These are phyloP conservation scores for Marchantia polymorpha DNA, from an alignment of 225 moss, liverwort and hornwort genomes.

Conservation along the genomic window DNA sequence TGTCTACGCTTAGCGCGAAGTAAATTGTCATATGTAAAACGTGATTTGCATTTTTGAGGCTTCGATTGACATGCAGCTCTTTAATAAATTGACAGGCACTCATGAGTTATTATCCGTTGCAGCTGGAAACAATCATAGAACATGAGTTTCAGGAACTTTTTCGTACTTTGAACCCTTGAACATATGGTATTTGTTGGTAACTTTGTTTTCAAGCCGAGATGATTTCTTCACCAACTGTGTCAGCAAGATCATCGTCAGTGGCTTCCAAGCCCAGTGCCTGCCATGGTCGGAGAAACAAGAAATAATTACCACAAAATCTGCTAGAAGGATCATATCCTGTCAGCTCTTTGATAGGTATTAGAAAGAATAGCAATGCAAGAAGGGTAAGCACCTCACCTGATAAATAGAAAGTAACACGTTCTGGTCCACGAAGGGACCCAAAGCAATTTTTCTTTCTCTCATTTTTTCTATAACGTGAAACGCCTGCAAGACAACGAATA, in stretches of 20 bases:
- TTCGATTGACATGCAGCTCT: too few relatives aligned
- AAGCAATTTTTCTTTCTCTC: conserved; percentile 52
- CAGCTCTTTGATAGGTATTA: too few relatives aligned
- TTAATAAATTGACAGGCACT: too few relatives aligned
- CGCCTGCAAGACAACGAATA: conserved; percentile 42
- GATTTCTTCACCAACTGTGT: conserved; percentile 33
- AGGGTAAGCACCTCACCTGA: conserved; percentile 42
- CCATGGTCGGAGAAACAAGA: not conserved
- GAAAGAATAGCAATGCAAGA: not conserved
- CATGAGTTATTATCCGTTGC: too few relatives aligned
- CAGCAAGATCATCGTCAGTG: conserved; percentile 28
- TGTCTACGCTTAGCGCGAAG: too few relatives aligned
- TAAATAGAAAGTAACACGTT: conserved; percentile 55
- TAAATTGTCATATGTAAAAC: too few relatives aligned
- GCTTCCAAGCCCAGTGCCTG: conserved; percentile 38
- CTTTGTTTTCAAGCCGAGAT: not conserved
- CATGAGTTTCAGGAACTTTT: too few relatives aligned
- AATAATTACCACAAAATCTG: too few relatives aligned
- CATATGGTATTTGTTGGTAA: not conserved
- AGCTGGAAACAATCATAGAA: too few relatives aligned
- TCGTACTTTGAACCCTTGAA: too few relatives aligned
- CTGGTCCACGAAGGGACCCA: conserved; percentile 66
- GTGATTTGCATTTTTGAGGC: too few relatives aligned
- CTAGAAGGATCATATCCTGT: too few relatives aligned
- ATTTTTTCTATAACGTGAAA: conserved; percentile 75